A percentile compares a stretch with the other conserved stretches of the same genome.
phyloP scores from a whole-genome alignment of 2,329 filamentous ascomycete genomes.

The Cladosporium phlei region DNA sequence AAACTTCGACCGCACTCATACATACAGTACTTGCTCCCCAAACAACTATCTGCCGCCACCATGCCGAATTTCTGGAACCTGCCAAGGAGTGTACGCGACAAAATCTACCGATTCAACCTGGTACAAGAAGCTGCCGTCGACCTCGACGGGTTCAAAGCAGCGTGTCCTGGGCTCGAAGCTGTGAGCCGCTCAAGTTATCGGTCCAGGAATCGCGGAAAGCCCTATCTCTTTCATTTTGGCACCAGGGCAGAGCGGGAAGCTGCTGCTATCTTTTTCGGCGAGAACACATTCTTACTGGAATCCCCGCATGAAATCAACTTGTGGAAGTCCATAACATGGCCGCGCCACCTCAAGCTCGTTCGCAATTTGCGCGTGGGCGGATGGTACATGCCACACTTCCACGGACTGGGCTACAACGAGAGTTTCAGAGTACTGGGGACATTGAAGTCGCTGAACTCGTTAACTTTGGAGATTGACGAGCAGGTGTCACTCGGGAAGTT shows the following conservation, averaged over 20 bases:
- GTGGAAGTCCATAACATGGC: not conserved
- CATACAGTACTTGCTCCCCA: too few relatives aligned
- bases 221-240: slow-evolving; percentile 16
- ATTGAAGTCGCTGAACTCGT: not conserved
- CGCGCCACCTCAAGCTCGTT: not conserved
- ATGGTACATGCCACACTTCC: not conserved
- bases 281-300: slow-evolving; percentile 5
- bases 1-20: too few relatives aligned
- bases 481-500: not conserved
- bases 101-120: slow-evolving; percentile 25
- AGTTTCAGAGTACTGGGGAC: not conserved
- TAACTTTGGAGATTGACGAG: slow-evolving; percentile 5
- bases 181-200: too few relatives aligned
- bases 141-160: not conserved
- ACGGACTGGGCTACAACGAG: not conserved
- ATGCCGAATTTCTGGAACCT: slow-evolving; percentile 26
- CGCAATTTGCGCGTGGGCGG: not conserved
- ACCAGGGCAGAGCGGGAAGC: slow-evolving; percentile 20
- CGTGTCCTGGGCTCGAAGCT: not conserved
- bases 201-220: slow-evolving; percentile 15
- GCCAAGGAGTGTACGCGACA: slow-evolving; percentile 21
- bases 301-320: not conserved
- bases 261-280: slow-evolving; percentile 21
- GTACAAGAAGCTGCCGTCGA: slow-evolving; percentile 17
- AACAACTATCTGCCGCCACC: too few relatives aligned